phyloP scores from a whole-genome alignment of 1,284 basidiomycete species.

The Tilletia setariae region DNA sequence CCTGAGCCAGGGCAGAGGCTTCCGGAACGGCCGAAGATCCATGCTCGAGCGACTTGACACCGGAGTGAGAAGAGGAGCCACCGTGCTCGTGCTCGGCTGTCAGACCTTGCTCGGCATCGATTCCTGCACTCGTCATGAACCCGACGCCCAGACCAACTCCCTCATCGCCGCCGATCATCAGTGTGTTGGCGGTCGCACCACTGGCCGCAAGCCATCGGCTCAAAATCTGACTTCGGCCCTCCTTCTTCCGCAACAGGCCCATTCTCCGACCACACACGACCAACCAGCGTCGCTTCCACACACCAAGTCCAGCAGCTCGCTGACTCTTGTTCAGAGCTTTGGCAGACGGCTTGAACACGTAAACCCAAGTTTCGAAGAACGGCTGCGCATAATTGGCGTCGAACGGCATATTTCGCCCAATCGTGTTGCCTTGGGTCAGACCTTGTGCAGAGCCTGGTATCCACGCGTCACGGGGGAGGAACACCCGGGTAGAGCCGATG shows the following conservation, averaged over 20 bases:
- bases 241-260: slow-evolving; percentile 32
- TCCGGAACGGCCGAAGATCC: background rate
- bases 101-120: slow-evolving; percentile 3
- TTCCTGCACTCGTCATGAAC: slow-evolving; percentile 4
- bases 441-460: background rate
- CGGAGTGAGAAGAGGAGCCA: background rate
- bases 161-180: background rate
- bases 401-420: slow-evolving; percentile 3
- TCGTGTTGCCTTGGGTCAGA: too few species aligned
- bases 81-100: background rate
- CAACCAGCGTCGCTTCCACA: slow-evolving; percentile 43
- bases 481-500: background rate
- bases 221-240: background rate
- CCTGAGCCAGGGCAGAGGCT: background rate
- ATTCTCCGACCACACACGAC: slow-evolving; percentile 33
- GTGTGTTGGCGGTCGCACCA: background rate
- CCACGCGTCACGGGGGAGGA: slow-evolving; percentile 3
- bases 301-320: slow-evolving; percentile 23
- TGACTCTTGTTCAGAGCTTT: slow-evolving; percentile 17
- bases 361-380: slow-evolving; percentile 42
- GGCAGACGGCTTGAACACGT: slow-evolving; percentile 32
- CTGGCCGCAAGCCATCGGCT: slow-evolving; percentile 6
- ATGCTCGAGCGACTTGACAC: background rate
- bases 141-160: slow-evolving; percentile 6
- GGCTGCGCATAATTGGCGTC: slow-evolving; percentile 27